phyloP scores from a whole-genome alignment of 768 basidiomycete species.

The Termitomyces titanicus region DNA sequence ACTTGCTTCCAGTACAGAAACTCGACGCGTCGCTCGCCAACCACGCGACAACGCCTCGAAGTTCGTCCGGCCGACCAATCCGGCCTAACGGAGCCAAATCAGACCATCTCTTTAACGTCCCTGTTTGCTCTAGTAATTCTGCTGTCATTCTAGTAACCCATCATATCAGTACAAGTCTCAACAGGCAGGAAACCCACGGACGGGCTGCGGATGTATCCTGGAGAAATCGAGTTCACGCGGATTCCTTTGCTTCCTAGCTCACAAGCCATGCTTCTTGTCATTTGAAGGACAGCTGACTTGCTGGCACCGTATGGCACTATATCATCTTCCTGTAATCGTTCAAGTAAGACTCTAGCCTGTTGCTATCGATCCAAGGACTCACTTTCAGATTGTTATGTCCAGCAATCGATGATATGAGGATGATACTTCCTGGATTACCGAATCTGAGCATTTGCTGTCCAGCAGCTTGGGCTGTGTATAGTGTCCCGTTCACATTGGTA shows the following conservation, averaged over 20 bases:
- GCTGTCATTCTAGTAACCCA: slow-evolving; percentile 59
- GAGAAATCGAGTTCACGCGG: slow-evolving; percentile 72
- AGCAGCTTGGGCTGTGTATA: slow-evolving; percentile 63
- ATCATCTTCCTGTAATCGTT: not conserved
- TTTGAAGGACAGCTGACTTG: slow-evolving; percentile 75
- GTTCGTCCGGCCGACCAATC: slow-evolving; percentile 68
- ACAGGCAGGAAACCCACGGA: slow-evolving; percentile 19
- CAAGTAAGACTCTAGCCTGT: no score
- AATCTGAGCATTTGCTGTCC: slow-evolving; percentile 59
- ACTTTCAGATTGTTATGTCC: slow-evolving; percentile 30
- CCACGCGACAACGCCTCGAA: slow-evolving; percentile 70
- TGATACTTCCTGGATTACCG: slow-evolving; percentile 50
- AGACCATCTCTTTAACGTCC: slow-evolving; percentile 62
- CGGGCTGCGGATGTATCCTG: slow-evolving; percentile 71
- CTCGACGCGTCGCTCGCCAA: slow-evolving; percentile 71
- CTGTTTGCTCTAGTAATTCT: slow-evolving; percentile 60
- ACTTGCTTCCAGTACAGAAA: slow-evolving; percentile 83
- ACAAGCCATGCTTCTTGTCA: slow-evolving; percentile 77
- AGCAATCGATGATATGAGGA: slow-evolving; percentile 65
- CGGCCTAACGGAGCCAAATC: slow-evolving; percentile 62
- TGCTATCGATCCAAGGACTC: not conserved
- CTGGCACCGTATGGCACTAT: slow-evolving; percentile 57
- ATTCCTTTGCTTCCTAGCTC: slow-evolving; percentile 64
- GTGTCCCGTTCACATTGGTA: slow-evolving; percentile 61
- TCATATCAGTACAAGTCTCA: not conserved